A percentile compares a stretch with the other conserved stretches of the same genome.
Conservation (phyloP, 192 early-diverging fungal genomes). For the Physocladia obscura region DNA sequence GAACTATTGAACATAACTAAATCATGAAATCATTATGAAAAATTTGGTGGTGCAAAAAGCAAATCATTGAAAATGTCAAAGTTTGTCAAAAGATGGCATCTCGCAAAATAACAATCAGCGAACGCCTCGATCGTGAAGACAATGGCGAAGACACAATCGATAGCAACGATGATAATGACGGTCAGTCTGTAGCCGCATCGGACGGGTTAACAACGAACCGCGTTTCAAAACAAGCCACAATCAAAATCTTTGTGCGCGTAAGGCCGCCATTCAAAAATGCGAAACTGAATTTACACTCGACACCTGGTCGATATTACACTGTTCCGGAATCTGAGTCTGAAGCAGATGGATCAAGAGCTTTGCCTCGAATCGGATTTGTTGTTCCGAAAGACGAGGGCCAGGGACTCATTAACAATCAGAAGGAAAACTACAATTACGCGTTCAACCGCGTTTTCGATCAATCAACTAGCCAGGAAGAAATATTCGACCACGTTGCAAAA, state of each 20-base stretch:
- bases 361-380: constrained; percentile 44
- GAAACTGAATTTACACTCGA: constrained; percentile 27
- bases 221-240: constrained; percentile 32
- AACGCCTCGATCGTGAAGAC: constrained; percentile 3
- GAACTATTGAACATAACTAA: too few relatives aligned
- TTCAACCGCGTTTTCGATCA: constrained; percentile 61
- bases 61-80: too few relatives aligned
- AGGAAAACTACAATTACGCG: constrained; percentile 53
- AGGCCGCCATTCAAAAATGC: constrained; percentile 38
- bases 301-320: constrained; percentile 33
- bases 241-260: constrained; percentile 56
- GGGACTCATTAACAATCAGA: constrained; percentile 59
- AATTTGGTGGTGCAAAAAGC: too few relatives aligned
- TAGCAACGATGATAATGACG: neutral
- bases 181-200: neutral
- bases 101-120: neutral
- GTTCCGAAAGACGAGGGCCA: constrained; percentile 50
- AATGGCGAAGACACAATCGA: neutral
- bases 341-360: neutral
- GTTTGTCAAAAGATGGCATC: too few relatives aligned
- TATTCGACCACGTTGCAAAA: constrained; percentile 65
- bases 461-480: constrained; percentile 54
- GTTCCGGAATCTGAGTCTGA: neutral
- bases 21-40: too few relatives aligned
- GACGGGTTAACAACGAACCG: neutral